Percentiles rank a stretch among this genome's conserved stretches.
phyloP scores from a whole-genome alignment of 2,329 filamentous ascomycete species.

The Elsinoe ampelina region DNA sequence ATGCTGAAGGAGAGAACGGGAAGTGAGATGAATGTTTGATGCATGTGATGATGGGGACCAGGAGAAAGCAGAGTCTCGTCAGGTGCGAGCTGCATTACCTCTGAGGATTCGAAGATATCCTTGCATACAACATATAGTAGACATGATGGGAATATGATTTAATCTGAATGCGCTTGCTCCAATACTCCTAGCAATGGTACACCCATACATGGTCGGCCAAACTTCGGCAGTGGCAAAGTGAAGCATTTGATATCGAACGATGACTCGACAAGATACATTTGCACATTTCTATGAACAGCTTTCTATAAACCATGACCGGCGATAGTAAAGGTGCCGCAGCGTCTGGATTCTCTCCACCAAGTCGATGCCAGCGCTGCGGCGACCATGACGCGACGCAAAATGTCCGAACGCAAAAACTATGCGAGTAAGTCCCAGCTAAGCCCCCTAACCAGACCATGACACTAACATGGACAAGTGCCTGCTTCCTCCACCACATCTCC shows the following conservation, averaged over 20 bases:
- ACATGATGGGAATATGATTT: not conserved
- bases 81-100: not conserved
- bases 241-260: not conserved
- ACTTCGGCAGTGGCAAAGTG: not conserved
- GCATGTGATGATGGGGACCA: too few species aligned
- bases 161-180: not conserved
- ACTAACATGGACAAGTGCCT: constrained; percentile 43
- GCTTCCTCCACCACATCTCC: constrained; percentile 68
- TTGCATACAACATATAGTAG: not conserved
- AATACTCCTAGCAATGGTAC: not conserved
- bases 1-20: constrained; percentile 19
- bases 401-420: constrained; percentile 4
- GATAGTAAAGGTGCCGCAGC: not conserved
- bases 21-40: not conserved
- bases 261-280: not conserved
- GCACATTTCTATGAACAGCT: too few species aligned
- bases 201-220: not conserved
- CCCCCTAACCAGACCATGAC: too few species aligned
- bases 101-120: not conserved
- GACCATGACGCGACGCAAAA: not conserved
- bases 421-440: constrained; percentile 8
- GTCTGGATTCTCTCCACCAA: not conserved
- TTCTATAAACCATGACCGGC: not conserved
- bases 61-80: too few species aligned
- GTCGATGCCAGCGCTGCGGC: constrained; percentile 7